Base-by-base conservation (phyloP, 306 rosid genomes). In the Rosa multiflora region DNA sequence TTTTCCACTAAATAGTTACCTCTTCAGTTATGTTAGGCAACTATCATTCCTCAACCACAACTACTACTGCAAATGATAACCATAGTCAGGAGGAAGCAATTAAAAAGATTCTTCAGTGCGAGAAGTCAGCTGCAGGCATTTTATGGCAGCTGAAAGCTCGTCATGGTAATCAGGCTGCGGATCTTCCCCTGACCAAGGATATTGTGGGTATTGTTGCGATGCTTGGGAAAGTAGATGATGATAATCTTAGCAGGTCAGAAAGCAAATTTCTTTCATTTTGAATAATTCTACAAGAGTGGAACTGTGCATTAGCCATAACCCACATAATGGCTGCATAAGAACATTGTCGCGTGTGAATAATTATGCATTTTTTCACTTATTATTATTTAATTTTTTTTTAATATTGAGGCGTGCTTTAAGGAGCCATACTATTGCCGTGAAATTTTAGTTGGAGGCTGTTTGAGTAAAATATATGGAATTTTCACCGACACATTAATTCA, bases 131-230 rank as follows among this genome's bases (percentile, higher is more conserved):
- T 69, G 97, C 98, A 44, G 89, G 88, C 79, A 70, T 93, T 73
- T 76, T 89, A 55, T 93, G 89, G 79, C 90, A 84, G 75, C 82
- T 90, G 67, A 89, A 87, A 78, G 74, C 83, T 79, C 81, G 77
- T 75, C 90, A 86, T 74, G 87, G 88, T 74, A 37, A 88, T 58
- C 89, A 82, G 82, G 90, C 83, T 49, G 86, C 90, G 67, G 76
- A 71, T 62, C 86, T 86, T 76, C 12, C 89, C 61, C 39, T 75
- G 75, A 69, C 80, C 75, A 88, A 89, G 86, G 97, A 92, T 80
- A 86, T 88, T 61, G 78, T 94, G 51, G 98, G 98, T 37, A 70
- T 92, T 81, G 98, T 94, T 86, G 94, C 93, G 76, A 72, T 78
- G 21, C 85, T 94, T 44, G 98, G 93, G 10, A 86, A 73, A 85